Evolutionary conservation across 139 green algal species (phyloP).

Genomic region (Klebsormidium nitens): DNA sequence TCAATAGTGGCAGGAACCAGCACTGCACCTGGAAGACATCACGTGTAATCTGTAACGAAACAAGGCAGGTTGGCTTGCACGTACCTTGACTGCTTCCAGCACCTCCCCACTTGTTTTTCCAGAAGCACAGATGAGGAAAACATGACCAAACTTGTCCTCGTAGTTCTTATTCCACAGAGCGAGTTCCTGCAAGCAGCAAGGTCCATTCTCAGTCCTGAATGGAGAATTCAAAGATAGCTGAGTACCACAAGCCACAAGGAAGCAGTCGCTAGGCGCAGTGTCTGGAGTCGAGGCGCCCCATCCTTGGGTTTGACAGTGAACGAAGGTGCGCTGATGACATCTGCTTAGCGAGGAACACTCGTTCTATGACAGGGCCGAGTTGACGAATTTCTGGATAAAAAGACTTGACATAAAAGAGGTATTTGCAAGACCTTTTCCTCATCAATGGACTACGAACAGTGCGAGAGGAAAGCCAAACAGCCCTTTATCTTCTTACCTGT

Average conservation of each 20-base stretch:
- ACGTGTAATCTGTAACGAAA: not conserved
- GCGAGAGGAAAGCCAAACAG: not conserved
- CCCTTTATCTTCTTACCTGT: not conserved
- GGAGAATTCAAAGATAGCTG: too few species aligned
- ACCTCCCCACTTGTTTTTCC: slow-evolving; percentile 64
- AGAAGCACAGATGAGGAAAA: slow-evolving; percentile 90
- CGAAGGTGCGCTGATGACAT: too few species aligned
- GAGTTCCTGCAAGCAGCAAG: slow-evolving; percentile 42
- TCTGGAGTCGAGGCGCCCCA: too few species aligned
- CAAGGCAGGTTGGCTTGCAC: slow-evolving; percentile 25
- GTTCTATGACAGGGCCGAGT: too few species aligned
- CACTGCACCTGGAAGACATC: not conserved
- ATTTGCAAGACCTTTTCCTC: too few species aligned
- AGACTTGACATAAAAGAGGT: too few species aligned
- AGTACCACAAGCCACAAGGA: too few species aligned
- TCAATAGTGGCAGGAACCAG: not conserved
- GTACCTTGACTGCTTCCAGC: slow-evolving; percentile 18
- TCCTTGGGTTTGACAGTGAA: too few species aligned
- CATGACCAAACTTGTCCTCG: slow-evolving; percentile 75
- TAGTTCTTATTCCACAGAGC: slow-evolving; percentile 66
- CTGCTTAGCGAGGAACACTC: too few species aligned
- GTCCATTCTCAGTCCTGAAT: not conserved
- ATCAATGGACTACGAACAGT: not conserved
- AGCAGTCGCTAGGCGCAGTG: too few species aligned
- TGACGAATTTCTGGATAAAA: too few species aligned